Evolutionary conservation across 768 basidiomycete genomes (phyloP), one percentile per base, ranked within the genome.

Genomic region (Boletus vermiculosoides): DNA sequence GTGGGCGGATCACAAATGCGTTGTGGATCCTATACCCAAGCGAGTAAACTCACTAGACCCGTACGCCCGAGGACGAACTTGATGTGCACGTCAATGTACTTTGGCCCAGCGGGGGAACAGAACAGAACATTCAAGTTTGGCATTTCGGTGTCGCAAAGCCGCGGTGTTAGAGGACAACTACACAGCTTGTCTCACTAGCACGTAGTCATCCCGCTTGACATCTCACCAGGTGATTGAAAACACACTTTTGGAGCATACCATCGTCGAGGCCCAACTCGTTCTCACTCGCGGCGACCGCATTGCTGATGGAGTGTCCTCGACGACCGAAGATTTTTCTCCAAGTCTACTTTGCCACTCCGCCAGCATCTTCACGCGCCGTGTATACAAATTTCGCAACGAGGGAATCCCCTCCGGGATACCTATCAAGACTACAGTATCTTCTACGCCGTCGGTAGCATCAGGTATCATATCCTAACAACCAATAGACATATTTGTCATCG

Each of bases 1-100:
- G 41, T 33, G 6, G 53, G 11, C 2, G 18, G 22, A 23, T 13
- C 5, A 15, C 51, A 37, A 40, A 61, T 41, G 30, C 45, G 13
- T 36, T 36, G 23, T 30, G 30, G 13, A 48, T 54, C 11, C 36
- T 58, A 44, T 48, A 66, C 11, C 61, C 55, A 12, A 61, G 22
- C 4, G 53, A 59, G 50, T 61, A 66, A 28, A 10, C 20, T 61
- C 54, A 58, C 30, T 66, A 46, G 40, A 33, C 31, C 11, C 31
- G 18, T 37, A 8, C 6, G 36, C 2, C 31, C 31, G 10, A 31
- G 11, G 16, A 18, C 36, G 36, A 18, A 37, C 36, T 37, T 54
- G 40, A 64, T n/a, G 18, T 62, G 57, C 13, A 64, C 57, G 25
- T 65, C 63, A 31, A 65, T 50, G 46, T 56, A 64, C 23, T 50